These are phyloP conservation scores for Dothistroma pini DNA, from an alignment of 2,329 filamentous ascomycete genomes.

Conservation along the genomic window DNA sequence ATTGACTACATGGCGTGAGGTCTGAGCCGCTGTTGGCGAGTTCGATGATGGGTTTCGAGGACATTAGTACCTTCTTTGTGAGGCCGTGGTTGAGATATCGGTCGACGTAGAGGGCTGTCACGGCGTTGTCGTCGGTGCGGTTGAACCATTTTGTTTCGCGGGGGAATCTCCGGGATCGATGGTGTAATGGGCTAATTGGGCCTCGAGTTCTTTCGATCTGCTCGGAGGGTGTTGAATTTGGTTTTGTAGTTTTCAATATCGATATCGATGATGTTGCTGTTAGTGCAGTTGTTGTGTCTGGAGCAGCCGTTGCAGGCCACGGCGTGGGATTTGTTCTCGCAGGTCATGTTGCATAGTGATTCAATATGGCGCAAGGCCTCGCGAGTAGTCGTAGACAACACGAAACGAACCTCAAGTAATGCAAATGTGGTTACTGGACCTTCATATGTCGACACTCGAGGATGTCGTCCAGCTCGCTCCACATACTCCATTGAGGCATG, in stretches of 20 bases:
- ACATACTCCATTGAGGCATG: not conserved
- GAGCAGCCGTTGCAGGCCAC: constrained; percentile 21
- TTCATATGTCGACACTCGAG: not conserved
- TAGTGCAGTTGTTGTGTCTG: constrained; percentile 11
- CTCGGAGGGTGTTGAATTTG: constrained; percentile 28
- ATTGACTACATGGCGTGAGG: constrained; percentile 32
- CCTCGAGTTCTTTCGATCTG: constrained; percentile 30
- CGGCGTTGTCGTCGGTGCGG: constrained; percentile 28
- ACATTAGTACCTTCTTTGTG: constrained; percentile 30
- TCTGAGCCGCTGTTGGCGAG: constrained; percentile 33
- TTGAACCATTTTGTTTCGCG: constrained; percentile 31
- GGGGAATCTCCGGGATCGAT: not conserved
- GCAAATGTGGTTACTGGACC: not conserved
- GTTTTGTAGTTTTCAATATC: constrained; percentile 34
- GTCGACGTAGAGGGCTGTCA: constrained; percentile 32
- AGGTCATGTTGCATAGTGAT: constrained; percentile 6
- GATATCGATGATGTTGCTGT: constrained; percentile 24
- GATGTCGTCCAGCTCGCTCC: not conserved
- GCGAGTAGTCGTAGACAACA: not conserved
- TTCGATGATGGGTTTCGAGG: constrained; percentile 31
- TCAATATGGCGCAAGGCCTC: not conserved
- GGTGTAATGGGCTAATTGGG: constrained; percentile 24
- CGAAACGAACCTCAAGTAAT: not conserved
- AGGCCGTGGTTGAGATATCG: constrained; percentile 33
- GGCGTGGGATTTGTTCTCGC: constrained; percentile 2